Percentiles rank a stretch among this genome's conserved stretches.
phyloP scores from a whole-genome alignment of 306 rosid species.

The Fagus crenata region DNA sequence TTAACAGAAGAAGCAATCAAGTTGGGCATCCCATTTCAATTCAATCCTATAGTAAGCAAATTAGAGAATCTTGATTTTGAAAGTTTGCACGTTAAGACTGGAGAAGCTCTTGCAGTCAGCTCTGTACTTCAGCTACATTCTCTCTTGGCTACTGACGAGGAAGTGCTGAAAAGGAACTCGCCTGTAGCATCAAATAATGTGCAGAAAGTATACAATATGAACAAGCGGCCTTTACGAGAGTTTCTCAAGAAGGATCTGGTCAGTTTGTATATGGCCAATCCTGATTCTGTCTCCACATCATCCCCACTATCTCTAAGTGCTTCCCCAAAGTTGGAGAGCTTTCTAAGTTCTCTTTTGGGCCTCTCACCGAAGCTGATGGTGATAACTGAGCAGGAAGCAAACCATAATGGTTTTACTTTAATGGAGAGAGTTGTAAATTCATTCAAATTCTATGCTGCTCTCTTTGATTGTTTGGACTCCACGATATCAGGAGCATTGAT shows the following conservation, averaged over 20 bases:
- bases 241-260: slow-evolving; percentile 64
- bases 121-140: slow-evolving; percentile 77
- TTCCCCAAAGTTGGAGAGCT: slow-evolving; percentile 72
- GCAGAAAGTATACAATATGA: slow-evolving; percentile 51
- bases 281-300: slow-evolving; percentile 51
- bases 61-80: slow-evolving; percentile 69
- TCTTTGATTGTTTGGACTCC: slow-evolving; percentile 80
- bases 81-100: slow-evolving; percentile 69
- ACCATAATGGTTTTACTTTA: slow-evolving; percentile 60
- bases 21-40: slow-evolving; percentile 70
- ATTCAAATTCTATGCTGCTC: slow-evolving; percentile 59
- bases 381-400: slow-evolving; percentile 86
- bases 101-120: slow-evolving; percentile 83
- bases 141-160: slow-evolving; percentile 72
- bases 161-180: slow-evolving; percentile 39
- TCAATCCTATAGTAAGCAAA: slow-evolving; percentile 63
- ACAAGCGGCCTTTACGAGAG: slow-evolving; percentile 63
- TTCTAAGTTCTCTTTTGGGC: slow-evolving; percentile 49
- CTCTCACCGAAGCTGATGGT: slow-evolving; percentile 69
- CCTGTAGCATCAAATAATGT: slow-evolving; percentile 47
- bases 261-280: slow-evolving; percentile 47
- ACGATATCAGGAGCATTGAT: slow-evolving; percentile 53
- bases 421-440: slow-evolving; percentile 68
- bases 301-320: slow-evolving; percentile 61
- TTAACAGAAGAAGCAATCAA: slow-evolving; percentile 70